Evolutionary conservation across 192 early-diverging fungal genomes (phyloP), one percentile per base, ranked within the genome.

Genomic region (Phlyctochytrium planicorne): DNA sequence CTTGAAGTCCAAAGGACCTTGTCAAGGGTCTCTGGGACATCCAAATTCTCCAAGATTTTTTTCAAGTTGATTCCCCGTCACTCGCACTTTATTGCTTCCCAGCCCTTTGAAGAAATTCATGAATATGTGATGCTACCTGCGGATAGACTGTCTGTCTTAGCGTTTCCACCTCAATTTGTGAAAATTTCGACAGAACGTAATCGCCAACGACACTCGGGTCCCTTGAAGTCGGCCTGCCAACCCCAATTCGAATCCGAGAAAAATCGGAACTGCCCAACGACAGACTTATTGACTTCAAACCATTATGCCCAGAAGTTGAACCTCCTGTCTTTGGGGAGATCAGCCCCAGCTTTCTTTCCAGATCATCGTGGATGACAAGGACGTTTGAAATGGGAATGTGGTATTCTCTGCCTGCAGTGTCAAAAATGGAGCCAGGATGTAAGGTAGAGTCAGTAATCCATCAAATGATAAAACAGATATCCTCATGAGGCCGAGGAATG

Each of bases 221-320:
- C n/a, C 79, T 77, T 2, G 62, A 30, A 1, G 68, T 52, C 0
- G 91, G 88, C 20, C 91, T 75, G 20, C 86, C 91, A 59, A 92
- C 87, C 12, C 91, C 91, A 37, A 92, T 77, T 1, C 91, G 76
- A 1, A 91, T 62, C 2, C 91, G 74, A 6, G 53, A 62, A 60
- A 90, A 92, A 17, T 83, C 63, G 31, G 69, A 31, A 31, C 20
- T 70, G 30, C 68, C 61, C 1, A 91, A 61, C 31, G 66, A 33
- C 17, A 84, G 75, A 24, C 81, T 83, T 1, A 87, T 80, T 0
- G 91, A 92, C 60, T 86, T 87, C 56, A 91, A 71, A 0, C 91
- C 91, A 62, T 92, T 92, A 52, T 92, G 91, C 14, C 91, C 91
- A 52, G 72, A 75, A 31, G 87, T 84, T 52, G 85, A 87, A 0